Base-by-base conservation (phyloP, 2,329 filamentous ascomycete genomes). In the Fusarium sororula region DNA sequence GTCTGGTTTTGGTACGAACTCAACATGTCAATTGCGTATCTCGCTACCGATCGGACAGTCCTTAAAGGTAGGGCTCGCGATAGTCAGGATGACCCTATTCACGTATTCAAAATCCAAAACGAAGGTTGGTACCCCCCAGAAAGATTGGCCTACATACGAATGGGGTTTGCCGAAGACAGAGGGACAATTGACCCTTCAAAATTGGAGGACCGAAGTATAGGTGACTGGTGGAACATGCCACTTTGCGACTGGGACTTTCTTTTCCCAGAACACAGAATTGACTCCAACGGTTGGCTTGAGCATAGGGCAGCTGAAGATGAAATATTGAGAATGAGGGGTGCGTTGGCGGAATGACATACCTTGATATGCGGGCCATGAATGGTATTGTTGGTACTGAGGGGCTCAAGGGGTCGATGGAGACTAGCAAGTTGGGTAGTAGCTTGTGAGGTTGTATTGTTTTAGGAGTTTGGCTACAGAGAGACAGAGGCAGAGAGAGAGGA, bases 151-250 rank as follows among this genome's bases (percentile, higher is more conserved):
- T 17, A 3, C 14, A 12, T 22, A 2, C 30, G 28, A 50, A 9
- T 6, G 28, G 0, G 0, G 4, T 1, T 6, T n/a, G 28, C 28
- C 8, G 28, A 13, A 9, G 0, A 1, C 3, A 32, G 22, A n/a
- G 47, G 20, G 20, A 6, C 15, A 32, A 18, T 50, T 17, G 28
- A n/a, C 5, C 22, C 20, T 18, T 50, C 47, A 17, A n/a, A 10
- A 32, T 50, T 18, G 3, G 28, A 32, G 47, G 47, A 32, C 22
- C n/a, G 28, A n/a, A 50, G 10, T 32, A 50, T 6, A 13, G 22
- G 47, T 9, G 28, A 50, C 10, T 50, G 47, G 28, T 32, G 28
- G 28, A 32, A n/a, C 5, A 50, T 50, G 47, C 47, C 28, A 3
- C 47, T 50, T 1, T 9, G 10, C 47, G 47, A 50, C 22, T 50